Percentiles rank a stretch among this genome's conserved stretches.
phyloP scores from a whole-genome alignment of 176 grass and related monocot species.

The Triticum dicoccoides region DNA sequence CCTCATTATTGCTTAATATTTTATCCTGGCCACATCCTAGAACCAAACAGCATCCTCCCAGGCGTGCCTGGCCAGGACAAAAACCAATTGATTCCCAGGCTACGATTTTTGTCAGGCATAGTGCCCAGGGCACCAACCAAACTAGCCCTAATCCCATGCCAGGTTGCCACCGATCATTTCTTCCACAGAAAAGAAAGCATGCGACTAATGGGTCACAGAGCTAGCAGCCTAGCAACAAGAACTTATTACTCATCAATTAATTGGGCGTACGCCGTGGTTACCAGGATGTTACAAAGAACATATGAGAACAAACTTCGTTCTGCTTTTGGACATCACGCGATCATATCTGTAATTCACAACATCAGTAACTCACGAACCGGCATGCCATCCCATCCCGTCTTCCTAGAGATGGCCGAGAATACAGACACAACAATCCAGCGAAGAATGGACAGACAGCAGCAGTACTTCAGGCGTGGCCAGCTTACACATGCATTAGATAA shows the following conservation, averaged over 20 bases:
- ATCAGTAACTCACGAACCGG: background rate
- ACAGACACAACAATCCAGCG: background rate
- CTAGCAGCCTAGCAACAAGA: no score
- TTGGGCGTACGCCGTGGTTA: background rate
- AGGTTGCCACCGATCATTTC: background rate
- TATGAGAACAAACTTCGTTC: background rate
- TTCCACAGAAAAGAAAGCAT: background rate
- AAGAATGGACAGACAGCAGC: background rate
- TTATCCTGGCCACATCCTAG: no score
- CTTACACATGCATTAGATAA: slow-evolving; percentile 3
- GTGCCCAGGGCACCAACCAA: no score
- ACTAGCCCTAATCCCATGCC: no score
- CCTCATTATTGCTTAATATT: no score
- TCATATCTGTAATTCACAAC: background rate
- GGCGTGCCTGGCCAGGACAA: no score
- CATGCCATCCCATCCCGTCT: background rate
- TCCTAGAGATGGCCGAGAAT: background rate
- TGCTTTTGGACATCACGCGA: background rate
- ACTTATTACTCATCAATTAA: no score
- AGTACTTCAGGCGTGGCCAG: background rate
- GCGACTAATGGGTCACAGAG: no score
- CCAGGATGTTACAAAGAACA: background rate
- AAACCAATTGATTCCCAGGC: no score
- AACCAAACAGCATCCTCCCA: no score
- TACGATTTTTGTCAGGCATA: no score